Evolutionary conservation across 352 stramenopile genomes (phyloP).

Genomic region (Saprolegnia diclina): DNA sequence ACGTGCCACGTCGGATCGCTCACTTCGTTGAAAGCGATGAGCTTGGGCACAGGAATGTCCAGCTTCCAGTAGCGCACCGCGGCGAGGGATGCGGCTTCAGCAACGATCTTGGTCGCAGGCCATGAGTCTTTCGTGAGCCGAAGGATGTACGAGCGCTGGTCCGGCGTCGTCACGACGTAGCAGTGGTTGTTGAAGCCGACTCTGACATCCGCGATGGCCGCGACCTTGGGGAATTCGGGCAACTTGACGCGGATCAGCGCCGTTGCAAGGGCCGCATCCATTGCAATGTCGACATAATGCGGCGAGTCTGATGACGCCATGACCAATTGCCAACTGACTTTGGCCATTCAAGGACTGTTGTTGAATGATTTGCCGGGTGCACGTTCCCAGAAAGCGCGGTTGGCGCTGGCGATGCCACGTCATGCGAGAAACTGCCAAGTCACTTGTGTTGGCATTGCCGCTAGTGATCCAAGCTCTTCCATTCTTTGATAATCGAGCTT

Average conservation of each 20-base stretch:
- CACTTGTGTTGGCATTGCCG: background rate
- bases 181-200: constrained; percentile 20
- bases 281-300: constrained; percentile 16
- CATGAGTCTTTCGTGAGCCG: constrained; percentile 19
- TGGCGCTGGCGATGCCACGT: too few relatives aligned
- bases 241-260: constrained; percentile 7
- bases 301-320: constrained; percentile 14
- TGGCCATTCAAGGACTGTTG: background rate
- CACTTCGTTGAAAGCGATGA: constrained; percentile 6
- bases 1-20: background rate
- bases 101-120: constrained; percentile 19
- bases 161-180: background rate
- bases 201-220: background rate
- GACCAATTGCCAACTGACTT: background rate
- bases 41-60: constrained; percentile 13
- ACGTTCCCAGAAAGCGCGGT: too few relatives aligned
- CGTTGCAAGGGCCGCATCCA: background rate
- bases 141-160: background rate
- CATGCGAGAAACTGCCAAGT: too few relatives aligned
- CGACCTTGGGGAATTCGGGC: background rate
- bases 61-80: background rate
- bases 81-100: constrained; percentile 12
- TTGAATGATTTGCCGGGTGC: too few relatives aligned
- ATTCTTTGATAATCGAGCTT: background rate
- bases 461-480: background rate